Percentiles rank a stretch among this genome's conserved stretches.
These are phyloP conservation scores for Typha latifolia DNA, from an alignment of 176 grass and related monocot species.

Conservation along the genomic window DNA sequence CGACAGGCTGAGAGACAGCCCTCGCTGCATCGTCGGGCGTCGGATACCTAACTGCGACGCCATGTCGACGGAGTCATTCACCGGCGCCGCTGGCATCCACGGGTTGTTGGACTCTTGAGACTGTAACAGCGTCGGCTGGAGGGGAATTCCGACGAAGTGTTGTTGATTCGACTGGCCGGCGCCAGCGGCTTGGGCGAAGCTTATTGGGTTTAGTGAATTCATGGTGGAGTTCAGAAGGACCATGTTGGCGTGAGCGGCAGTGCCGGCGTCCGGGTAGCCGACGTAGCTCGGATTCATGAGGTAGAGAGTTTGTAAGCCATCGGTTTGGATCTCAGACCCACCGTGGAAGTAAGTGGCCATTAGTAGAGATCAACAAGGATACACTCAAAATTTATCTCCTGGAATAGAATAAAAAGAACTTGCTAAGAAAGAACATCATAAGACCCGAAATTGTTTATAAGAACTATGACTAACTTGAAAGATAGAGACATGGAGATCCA, in stretches of 20 bases:
- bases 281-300: slow-evolving; percentile 89
- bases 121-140: too few species aligned
- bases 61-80: too few species aligned
- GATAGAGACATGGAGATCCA: too few species aligned
- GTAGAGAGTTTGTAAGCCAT: slow-evolving; percentile 88
- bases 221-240: slow-evolving; percentile 71
- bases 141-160: too few species aligned
- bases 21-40: slow-evolving; percentile 25
- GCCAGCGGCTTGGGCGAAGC: slow-evolving; percentile 29
- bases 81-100: slow-evolving; percentile 24
- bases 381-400: too few species aligned
- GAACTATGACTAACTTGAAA: too few species aligned
- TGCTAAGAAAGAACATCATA: too few species aligned
- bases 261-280: slow-evolving; percentile 35
- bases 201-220: slow-evolving; percentile 48
- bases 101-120: slow-evolving; percentile 33
- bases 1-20: slow-evolving; percentile 72
- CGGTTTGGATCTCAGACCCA: slow-evolving; percentile 71
- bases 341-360: slow-evolving; percentile 87
- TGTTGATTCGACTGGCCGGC: too few species aligned
- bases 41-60: too few species aligned
- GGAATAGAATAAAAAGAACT: too few species aligned
- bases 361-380: not conserved
- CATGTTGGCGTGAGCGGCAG: slow-evolving; percentile 49
- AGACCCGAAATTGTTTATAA: too few species aligned